phyloP scores from a whole-genome alignment of 257 asterid genomes.

The Scutellaria baicalensis region DNA sequence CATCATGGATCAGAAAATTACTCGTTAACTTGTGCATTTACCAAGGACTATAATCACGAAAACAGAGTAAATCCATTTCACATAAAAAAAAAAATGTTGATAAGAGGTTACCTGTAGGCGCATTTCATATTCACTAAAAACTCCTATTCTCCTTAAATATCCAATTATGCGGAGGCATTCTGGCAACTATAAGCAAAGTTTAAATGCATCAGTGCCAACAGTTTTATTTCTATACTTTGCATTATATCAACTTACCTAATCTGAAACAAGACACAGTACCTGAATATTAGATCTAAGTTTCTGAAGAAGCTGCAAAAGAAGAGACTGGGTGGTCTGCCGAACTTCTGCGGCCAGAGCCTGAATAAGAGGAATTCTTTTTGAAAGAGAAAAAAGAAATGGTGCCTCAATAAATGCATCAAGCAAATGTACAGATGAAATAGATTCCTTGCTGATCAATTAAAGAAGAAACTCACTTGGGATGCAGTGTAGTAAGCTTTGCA shows the following conservation, averaged over 20 bases:
- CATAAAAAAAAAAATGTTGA: neutral
- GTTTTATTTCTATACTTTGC: neutral
- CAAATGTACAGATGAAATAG: slow-evolving; percentile 17
- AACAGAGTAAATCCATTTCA: neutral
- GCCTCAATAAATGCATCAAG: slow-evolving; percentile 28
- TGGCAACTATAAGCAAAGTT: slow-evolving; percentile 57
- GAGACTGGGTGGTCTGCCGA: slow-evolving; percentile 89
- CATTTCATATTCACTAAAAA: slow-evolving; percentile 91
- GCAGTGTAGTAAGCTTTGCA: slow-evolving; percentile 83
- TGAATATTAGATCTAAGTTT: slow-evolving; percentile 95
- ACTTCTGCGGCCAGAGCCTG: slow-evolving; percentile 95
- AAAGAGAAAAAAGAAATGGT: slow-evolving; percentile 23
- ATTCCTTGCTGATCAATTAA: slow-evolving; percentile 5
- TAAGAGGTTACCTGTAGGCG: slow-evolving; percentile 69
- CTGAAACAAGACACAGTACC: slow-evolving; percentile 33
- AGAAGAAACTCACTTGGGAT: slow-evolving; percentile 75
- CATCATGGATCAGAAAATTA: slow-evolving; percentile 23
- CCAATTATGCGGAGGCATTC: slow-evolving; percentile 97
- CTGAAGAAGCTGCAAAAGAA: slow-evolving; percentile 92
- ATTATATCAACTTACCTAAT: slow-evolving; percentile 3
- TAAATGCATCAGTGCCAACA: neutral
- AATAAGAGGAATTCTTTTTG: slow-evolving; percentile 81
- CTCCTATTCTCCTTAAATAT: slow-evolving; percentile 94
- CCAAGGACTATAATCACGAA: neutral
- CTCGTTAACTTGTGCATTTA: neutral